Evolutionary conservation across 805 yeast genomes (phyloP).

Genomic region (Debaryomyces maramus): DNA sequence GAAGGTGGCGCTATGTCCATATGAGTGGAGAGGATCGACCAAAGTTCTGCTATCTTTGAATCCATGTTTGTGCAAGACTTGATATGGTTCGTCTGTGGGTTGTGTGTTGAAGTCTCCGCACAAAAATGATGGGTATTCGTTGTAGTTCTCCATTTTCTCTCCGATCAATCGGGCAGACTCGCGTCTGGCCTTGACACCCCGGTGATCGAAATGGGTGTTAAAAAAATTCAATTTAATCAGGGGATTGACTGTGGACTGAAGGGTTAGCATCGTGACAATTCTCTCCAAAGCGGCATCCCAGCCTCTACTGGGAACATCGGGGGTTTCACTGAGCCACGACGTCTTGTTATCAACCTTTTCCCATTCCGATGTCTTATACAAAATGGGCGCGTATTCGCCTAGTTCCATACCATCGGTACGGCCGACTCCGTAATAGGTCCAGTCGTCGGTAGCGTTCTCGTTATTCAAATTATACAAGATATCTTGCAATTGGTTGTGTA

Average conservation of each 20-base stretch:
- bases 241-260: constrained; percentile 29
- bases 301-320: constrained; percentile 36
- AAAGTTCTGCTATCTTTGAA: constrained; percentile 39
- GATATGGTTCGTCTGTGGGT: constrained; percentile 42
- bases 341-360: constrained; percentile 28
- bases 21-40: constrained; percentile 24
- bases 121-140: constrained; percentile 35
- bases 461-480: constrained; percentile 25
- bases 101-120: constrained; percentile 46
- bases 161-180: constrained; percentile 35
- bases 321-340: constrained; percentile 43
- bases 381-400: constrained; percentile 41
- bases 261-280: constrained; percentile 37
- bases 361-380: constrained; percentile 35
- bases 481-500: constrained; percentile 29
- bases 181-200: constrained; percentile 36
- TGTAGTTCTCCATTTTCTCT: constrained; percentile 31
- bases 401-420: constrained; percentile 28
- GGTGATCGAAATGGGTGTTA: constrained; percentile 46
- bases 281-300: constrained; percentile 47
- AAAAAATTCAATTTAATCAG: constrained; percentile 29
- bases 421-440: constrained; percentile 41
- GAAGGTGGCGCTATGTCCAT: constrained; percentile 47
- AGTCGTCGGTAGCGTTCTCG: constrained; percentile 16
- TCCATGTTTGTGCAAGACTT: constrained; percentile 35